phyloP scores from a whole-genome alignment of 2,329 filamentous ascomycete genomes.

The Trichoderma sp. region DNA sequence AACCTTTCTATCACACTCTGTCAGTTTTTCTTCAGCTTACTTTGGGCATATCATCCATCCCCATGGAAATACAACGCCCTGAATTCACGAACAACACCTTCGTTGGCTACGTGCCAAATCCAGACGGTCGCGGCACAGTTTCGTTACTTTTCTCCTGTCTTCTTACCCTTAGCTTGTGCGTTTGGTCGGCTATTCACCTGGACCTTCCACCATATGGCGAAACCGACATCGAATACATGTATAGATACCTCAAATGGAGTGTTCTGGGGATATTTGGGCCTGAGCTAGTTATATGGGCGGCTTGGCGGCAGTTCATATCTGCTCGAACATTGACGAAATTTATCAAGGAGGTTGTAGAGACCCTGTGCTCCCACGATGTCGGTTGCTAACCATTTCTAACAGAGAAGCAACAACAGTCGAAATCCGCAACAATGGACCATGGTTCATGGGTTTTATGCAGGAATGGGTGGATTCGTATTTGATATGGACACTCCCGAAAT shows the following conservation, averaged over 20 bases:
- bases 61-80: background rate
- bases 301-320: background rate
- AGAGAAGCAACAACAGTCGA: background rate
- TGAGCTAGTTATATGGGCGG: background rate
- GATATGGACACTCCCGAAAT: slow-evolving; percentile 18
- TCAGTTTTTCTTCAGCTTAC: background rate
- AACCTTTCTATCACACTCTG: background rate
- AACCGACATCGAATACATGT: background rate
- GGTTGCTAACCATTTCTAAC: background rate
- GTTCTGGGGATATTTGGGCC: background rate
- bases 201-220: background rate
- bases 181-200: background rate
- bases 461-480: slow-evolving; percentile 31
- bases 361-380: background rate
- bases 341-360: background rate
- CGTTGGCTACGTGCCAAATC: background rate
- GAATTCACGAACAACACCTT: background rate
- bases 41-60: background rate
- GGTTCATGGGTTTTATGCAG: slow-evolving; percentile 31
- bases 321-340: background rate
- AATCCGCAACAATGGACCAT: slow-evolving; percentile 23
- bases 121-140: background rate
- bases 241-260: background rate
- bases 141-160: background rate
- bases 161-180: background rate